Percentiles rank a stretch among this genome's conserved stretches.
phyloP scores from a whole-genome alignment of 1,284 basidiomycete genomes.

The Polyporus tsugae region DNA sequence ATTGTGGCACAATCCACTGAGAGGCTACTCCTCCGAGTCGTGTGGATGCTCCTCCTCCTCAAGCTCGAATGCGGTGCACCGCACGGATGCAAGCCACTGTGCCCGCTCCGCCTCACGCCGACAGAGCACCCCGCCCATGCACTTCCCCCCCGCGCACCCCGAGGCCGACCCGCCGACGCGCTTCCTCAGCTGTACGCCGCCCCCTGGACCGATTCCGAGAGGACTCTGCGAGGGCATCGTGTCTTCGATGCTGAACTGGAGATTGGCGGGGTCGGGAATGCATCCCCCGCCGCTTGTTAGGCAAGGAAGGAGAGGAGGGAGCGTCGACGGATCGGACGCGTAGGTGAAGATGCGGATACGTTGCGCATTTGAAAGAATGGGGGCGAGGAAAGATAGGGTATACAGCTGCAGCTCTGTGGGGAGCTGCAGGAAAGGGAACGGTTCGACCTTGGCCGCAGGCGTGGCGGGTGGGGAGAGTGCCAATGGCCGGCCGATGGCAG shows the following conservation, averaged over 20 bases:
- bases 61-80: constrained; percentile 58
- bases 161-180: constrained; percentile 21
- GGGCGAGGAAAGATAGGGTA: constrained; percentile 65
- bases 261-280: constrained; percentile 46
- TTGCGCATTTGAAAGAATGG: constrained; percentile 64
- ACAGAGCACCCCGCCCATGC: constrained; percentile 48
- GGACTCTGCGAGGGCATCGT: constrained; percentile 15
- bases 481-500: constrained; percentile 27
- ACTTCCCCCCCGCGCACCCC: constrained; percentile 44
- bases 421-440: constrained; percentile 52
- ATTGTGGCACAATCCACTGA: not conserved
- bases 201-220: constrained; percentile 26
- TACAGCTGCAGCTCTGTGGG: constrained; percentile 68
- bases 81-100: constrained; percentile 54
- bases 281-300: constrained; percentile 37
- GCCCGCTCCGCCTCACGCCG: constrained; percentile 51
- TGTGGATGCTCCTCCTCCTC: constrained; percentile 25
- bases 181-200: constrained; percentile 30
- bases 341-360: constrained; percentile 63
- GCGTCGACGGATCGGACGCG: constrained; percentile 59
- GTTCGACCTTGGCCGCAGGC: constrained; percentile 9
- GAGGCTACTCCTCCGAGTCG: not conserved
- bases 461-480: constrained; percentile 8
- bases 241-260: constrained; percentile 32
- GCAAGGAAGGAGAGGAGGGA: constrained; percentile 57